Percentiles rank a stretch among this genome's conserved stretches.
phyloP scores from a whole-genome alignment of 768 basidiomycete genomes.

The Hortiboletus flavorubellus region DNA sequence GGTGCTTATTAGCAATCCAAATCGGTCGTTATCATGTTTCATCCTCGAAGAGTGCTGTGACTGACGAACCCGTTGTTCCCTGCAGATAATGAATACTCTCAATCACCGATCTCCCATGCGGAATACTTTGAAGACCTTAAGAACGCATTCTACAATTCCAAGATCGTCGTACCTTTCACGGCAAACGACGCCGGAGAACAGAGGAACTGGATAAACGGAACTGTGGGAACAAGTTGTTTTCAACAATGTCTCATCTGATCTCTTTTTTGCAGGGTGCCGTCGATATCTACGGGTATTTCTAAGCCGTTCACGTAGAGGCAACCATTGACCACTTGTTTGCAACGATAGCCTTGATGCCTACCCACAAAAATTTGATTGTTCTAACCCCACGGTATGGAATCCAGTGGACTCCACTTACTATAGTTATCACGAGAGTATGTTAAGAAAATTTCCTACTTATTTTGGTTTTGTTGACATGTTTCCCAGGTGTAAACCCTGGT shows the following conservation, averaged over 20 bases:
- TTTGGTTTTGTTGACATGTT: slow-evolving; percentile 29
- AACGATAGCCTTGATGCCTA: slow-evolving; percentile 57
- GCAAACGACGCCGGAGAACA: slow-evolving; percentile 66
- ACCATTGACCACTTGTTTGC: neutral
- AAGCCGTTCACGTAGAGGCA: neutral
- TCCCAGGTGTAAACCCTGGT: slow-evolving; percentile 37
- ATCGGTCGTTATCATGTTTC: slow-evolving; percentile 38
- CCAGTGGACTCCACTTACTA: slow-evolving; percentile 63
- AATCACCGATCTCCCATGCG: slow-evolving; percentile 40
- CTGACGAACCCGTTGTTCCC: neutral
- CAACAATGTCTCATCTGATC: neutral
- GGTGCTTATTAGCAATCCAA: slow-evolving; percentile 44
- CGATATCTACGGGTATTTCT: slow-evolving; percentile 58
- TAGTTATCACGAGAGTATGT: slow-evolving; percentile 50
- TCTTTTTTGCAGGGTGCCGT: slow-evolving; percentile 53
- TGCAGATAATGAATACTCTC: slow-evolving; percentile 73
- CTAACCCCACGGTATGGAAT: slow-evolving; percentile 63
- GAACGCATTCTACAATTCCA: slow-evolving; percentile 48
- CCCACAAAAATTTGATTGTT: slow-evolving; percentile 80
- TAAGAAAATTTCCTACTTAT: neutral
- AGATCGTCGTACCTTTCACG: slow-evolving; percentile 67
- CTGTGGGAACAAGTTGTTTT: slow-evolving; percentile 37
- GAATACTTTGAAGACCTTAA: slow-evolving; percentile 67
- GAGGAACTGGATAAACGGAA: slow-evolving; percentile 66
- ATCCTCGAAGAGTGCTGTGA: neutral